Evolutionary conservation across 768 basidiomycete species (phyloP), one percentile per base, ranked within the genome.

Genomic region (Gyrodon lividus): DNA sequence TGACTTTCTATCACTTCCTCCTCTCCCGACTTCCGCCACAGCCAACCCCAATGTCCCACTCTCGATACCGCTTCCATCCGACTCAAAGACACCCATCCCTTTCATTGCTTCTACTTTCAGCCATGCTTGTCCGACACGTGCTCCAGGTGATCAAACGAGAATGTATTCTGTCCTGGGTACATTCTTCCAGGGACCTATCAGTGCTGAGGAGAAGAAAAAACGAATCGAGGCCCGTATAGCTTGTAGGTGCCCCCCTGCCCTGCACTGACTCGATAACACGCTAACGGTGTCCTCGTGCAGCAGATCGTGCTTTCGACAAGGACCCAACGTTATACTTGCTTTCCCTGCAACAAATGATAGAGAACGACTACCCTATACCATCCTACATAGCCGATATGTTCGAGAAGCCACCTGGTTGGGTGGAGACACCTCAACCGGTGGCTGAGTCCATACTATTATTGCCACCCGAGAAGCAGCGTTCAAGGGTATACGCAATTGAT

Each of bases 331-430:
- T 83, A 48, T 96, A 92, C 70, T 63, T 90, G 37, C 75, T 98
- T 31, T 81, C 85, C 0, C 69, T 84, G 20, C 84, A 90, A 54
- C 88, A 95, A 64, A 95, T 98, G 92, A 76, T 90, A 46, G 92
- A 98, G 62, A 92, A 98, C 61, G 92, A 94, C 47, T 98, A 98
- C 60, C 91, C 89, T 0, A 73, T 93, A 46, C 92, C 94, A 6
- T 86, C 86, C 0, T 96, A 95, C 61, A 77, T 93, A 72, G 81
- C 86, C 5, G 84, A 89, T 55, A 72, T 83, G 2, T 84, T 84
- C 55, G 69, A 84, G 57, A 81, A 81, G 62, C 74, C 81, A 5
- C 65, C 61, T 2, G 92, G 85, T 2, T 97, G 92, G 92, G 70
- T 89, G 6, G 91, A 98, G 70, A 92, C 88, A 0, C 87, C 92